These are phyloP conservation scores for Emericellopsis terricola DNA, from an alignment of 495 filamentous ascomycete species.

Conservation along the genomic window DNA sequence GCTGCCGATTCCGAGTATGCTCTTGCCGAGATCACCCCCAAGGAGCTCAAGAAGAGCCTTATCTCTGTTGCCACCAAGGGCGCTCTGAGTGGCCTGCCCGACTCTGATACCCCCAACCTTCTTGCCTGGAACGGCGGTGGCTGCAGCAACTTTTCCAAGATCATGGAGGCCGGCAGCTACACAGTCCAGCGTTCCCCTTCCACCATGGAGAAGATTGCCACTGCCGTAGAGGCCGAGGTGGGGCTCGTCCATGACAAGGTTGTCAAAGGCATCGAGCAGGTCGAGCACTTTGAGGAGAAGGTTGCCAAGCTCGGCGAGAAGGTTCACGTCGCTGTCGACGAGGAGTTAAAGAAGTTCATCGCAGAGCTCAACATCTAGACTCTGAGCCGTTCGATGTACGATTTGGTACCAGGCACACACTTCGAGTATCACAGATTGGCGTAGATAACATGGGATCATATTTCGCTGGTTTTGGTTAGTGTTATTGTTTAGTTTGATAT, in stretches of 20 bases:
- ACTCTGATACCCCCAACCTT: conserved; percentile 53
- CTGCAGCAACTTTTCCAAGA: conserved; percentile 71
- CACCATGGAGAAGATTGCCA: conserved; percentile 35
- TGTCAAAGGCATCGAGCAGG: conserved; percentile 24
- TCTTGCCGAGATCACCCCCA: conserved; percentile 74
- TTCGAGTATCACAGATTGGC: too few relatives aligned
- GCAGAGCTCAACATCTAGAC: conserved; percentile 32
- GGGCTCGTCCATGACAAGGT: conserved; percentile 35
- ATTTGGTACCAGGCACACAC: too few relatives aligned
- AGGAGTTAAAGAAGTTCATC: conserved; percentile 54
- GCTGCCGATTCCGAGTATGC: conserved; percentile 73
- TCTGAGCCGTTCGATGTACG: neutral
- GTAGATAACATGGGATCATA: too few relatives aligned
- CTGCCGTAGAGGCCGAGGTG: conserved; percentile 40
- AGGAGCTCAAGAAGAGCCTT: conserved; percentile 81
- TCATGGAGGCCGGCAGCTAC: conserved; percentile 54
- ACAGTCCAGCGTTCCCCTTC: conserved; percentile 1
- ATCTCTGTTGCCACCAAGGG: conserved; percentile 68
- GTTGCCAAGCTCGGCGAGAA: conserved; percentile 29
- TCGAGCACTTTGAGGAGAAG: conserved; percentile 18
- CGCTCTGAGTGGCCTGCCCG: conserved; percentile 68
- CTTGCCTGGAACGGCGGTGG: conserved; percentile 99
- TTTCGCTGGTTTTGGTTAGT: too few relatives aligned
- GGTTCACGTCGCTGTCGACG: conserved; percentile 35
- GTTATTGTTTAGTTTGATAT: too few relatives aligned